Percentiles rank a stretch among this genome's conserved stretches.
Evolutionary conservation across 2,329 filamentous ascomycete genomes (phyloP).

Genomic region (Diaporthe eres): DNA sequence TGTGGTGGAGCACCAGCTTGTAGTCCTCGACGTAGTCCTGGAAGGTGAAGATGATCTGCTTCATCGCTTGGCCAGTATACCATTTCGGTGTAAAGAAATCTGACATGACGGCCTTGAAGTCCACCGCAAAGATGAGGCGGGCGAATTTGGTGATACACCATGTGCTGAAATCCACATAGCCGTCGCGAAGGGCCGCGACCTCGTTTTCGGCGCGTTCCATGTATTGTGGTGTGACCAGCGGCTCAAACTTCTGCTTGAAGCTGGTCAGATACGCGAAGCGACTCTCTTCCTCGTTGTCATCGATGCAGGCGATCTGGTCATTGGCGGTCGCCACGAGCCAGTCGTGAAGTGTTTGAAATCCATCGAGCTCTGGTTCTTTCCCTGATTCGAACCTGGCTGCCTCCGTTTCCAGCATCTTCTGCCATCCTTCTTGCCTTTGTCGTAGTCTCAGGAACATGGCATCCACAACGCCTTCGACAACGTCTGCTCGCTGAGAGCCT

Average conservation of each 20-base stretch:
- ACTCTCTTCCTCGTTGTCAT: slow-evolving; percentile 85
- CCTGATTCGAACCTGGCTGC: slow-evolving; percentile 77
- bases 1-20: slow-evolving; percentile 84
- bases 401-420: slow-evolving; percentile 90
- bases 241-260: slow-evolving; percentile 87
- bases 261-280: slow-evolving; percentile 86
- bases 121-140: slow-evolving; percentile 87
- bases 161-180: slow-evolving; percentile 94
- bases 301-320: slow-evolving; percentile 98
- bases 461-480: slow-evolving; percentile 95
- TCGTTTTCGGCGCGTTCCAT: slow-evolving; percentile 81
- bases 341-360: slow-evolving; percentile 87
- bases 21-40: slow-evolving; percentile 96
- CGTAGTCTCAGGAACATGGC: slow-evolving; percentile 94
- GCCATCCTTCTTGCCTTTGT: slow-evolving; percentile 86
- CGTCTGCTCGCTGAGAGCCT: slow-evolving; percentile 87
- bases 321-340: slow-evolving; percentile 98
- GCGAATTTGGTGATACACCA: slow-evolving; percentile 93
- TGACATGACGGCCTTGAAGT: slow-evolving; percentile 86
- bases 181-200: slow-evolving; percentile 82
- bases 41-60: slow-evolving; percentile 93
- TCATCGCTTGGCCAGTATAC: slow-evolving; percentile 90
- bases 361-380: slow-evolving; percentile 69
- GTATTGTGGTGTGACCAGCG: slow-evolving; percentile 85
- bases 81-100: slow-evolving; percentile 93